Evolutionary conservation across 805 yeast genomes (phyloP).

Genomic region (Myxozyma nipponensis): DNA sequence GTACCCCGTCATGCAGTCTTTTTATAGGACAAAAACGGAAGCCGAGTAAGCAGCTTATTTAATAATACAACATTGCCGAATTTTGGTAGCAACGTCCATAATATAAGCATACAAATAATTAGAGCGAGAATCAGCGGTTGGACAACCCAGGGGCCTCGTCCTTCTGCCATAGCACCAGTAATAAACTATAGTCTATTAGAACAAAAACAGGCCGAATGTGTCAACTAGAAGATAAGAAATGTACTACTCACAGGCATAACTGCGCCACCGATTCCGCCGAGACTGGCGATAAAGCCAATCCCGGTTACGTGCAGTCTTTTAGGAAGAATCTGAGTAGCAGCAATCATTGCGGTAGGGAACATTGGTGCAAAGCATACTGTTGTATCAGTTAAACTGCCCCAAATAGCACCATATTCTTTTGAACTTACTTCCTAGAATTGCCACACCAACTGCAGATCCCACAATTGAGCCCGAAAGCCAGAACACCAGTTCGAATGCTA

Average conservation of each 20-base stretch:
- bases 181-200: conserved; percentile 40
- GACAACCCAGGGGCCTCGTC: conserved; percentile 21
- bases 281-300: conserved; percentile 68
- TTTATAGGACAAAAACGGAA: no score
- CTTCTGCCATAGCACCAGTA: conserved; percentile 49
- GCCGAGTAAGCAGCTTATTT: background rate
- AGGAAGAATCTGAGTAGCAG: conserved; percentile 62
- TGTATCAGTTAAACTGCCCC: background rate
- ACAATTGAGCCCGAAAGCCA: conserved; percentile 49
- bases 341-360: conserved; percentile 68
- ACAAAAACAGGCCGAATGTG: no score
- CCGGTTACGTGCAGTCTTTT: conserved; percentile 57
- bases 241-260: conserved; percentile 45
- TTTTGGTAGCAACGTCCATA: conserved; percentile 20
- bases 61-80: conserved; percentile 7
- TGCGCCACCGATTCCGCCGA: conserved; percentile 85
- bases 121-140: conserved; percentile 22
- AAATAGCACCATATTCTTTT: background rate
- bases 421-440: conserved; percentile 45
- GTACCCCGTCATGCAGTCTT: no score
- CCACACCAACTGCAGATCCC: conserved; percentile 46
- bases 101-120: conserved; percentile 10
- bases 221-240: no score
- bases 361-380: conserved; percentile 58
- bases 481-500: conserved; percentile 42